Conservation (phyloP, 2,329 filamentous ascomycete species). For the Claviceps arundinis region DNA sequence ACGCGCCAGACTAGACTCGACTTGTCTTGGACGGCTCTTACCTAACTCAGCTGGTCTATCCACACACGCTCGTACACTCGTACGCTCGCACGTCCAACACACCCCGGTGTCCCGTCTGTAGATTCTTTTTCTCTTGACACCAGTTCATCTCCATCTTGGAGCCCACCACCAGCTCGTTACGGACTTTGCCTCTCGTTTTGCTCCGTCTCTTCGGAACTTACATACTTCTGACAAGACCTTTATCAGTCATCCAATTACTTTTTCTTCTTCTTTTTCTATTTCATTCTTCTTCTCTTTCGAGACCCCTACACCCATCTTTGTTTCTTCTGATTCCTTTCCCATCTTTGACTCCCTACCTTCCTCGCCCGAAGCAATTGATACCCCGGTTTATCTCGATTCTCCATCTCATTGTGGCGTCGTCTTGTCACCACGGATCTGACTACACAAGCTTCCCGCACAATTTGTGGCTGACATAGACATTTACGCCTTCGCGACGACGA, state of each 20-base stretch:
- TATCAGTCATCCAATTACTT: neutral
- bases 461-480: neutral
- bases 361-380: neutral
- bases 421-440: neutral
- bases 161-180: neutral
- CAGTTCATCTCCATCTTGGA: neutral
- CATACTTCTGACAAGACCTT: neutral
- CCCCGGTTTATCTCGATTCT: neutral
- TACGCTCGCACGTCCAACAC: neutral
- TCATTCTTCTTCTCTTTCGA: neutral
- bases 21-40: neutral
- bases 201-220: neutral
- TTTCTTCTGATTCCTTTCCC: neutral
- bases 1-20: constrained; percentile 3
- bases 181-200: neutral
- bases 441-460: neutral
- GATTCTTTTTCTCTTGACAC: neutral
- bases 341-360: neutral
- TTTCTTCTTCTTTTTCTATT: neutral
- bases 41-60: neutral
- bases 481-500: neutral
- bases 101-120: neutral
- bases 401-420: neutral
- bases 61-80: neutral
- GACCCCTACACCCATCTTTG: neutral